Base-by-base conservation (phyloP, 1,139 yeast genomes). In the Blastobotrys ciferrii region DNA sequence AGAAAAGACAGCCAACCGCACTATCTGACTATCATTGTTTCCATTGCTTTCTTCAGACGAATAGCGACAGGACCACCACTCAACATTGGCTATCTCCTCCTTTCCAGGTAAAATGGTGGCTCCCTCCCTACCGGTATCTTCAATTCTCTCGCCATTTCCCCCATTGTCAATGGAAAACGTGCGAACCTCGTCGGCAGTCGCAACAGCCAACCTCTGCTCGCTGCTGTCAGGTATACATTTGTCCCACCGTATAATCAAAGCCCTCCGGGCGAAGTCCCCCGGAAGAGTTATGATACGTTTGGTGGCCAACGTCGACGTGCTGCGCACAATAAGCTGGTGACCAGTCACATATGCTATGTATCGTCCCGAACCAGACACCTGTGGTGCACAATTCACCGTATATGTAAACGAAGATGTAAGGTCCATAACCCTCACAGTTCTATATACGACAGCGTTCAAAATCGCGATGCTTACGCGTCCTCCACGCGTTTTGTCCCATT, bases 271-370 rank as follows among this genome's bases (percentile, higher is more conserved):
- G 35, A 54, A 55, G 18, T 45, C 54, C 1, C 42, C 23, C 13
- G 53, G 53, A 30, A 59, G 48, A 14, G 51, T 45, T 9, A 56
- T 32, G 15, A 58, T 45, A 14, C 53, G 41, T 44, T 56, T 59
- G 15, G 58, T 47, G 4, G 60, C 61, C 28, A 59, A 47, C 2
- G 60, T 52, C 14, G 33, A 11, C 1, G 52, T 28, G 18, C 51
- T 48, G 15, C 61, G 48, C 13, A 60, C 46, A 12, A 60, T 56
- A 40, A 60, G 52, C 28, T 51, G 36, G 9, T 48, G 41, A 12
- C 58, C 62, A 14, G 52, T 45, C 11, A 58, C 49, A 40, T 60
- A 58, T 2, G 62, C 62, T 1, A 59, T 42, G 42, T 55, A 58
- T 12, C 37, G 43, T 5, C 59, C 59, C 2, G 53, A 48, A 2